These are phyloP conservation scores for Fusarium nygamai DNA, from an alignment of 2,329 filamentous ascomycete genomes.

Conservation along the genomic window DNA sequence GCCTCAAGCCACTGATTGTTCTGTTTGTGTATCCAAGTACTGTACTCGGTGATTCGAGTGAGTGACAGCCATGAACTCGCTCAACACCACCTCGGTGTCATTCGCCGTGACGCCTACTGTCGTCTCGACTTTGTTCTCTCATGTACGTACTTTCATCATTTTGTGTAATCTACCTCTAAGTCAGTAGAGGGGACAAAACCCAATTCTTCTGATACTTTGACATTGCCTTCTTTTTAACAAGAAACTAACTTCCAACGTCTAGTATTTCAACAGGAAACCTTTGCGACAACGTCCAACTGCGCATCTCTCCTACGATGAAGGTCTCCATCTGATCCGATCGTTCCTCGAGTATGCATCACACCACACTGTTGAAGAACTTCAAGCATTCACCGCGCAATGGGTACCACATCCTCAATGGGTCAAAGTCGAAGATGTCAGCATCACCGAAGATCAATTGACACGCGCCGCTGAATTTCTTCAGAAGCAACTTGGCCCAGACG, in stretches of 20 bases:
- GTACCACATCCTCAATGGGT: slow-evolving; percentile 92
- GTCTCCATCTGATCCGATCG: slow-evolving; percentile 83
- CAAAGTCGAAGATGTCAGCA: slow-evolving; percentile 74
- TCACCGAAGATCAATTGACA: slow-evolving; percentile 71
- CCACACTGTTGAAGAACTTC: slow-evolving; percentile 92
- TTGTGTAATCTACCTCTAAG: slow-evolving; percentile 5
- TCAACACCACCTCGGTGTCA: slow-evolving; percentile 84
- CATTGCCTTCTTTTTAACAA: not conserved
- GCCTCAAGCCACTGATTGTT: slow-evolving; percentile 3
- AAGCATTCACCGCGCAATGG: slow-evolving; percentile 91
- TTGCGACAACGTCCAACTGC: slow-evolving; percentile 83
- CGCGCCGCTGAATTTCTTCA: slow-evolving; percentile 74
- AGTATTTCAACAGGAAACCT: slow-evolving; percentile 86
- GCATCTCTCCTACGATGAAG: slow-evolving; percentile 94
- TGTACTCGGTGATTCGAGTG: not conserved
- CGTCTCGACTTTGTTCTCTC: slow-evolving; percentile 84
- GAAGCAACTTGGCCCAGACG: slow-evolving; percentile 80
- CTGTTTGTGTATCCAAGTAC: not conserved
- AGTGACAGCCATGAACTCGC: slow-evolving; percentile 54
- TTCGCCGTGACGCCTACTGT: slow-evolving; percentile 89
- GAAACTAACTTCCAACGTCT: slow-evolving; percentile 12
- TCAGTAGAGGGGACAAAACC: not conserved
- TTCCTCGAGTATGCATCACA: slow-evolving; percentile 88
- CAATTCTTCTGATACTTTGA: not conserved
- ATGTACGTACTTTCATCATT: slow-evolving; percentile 66